Conservation (phyloP, 331 rosid species). For the Erythrophleum ivorense region DNA sequence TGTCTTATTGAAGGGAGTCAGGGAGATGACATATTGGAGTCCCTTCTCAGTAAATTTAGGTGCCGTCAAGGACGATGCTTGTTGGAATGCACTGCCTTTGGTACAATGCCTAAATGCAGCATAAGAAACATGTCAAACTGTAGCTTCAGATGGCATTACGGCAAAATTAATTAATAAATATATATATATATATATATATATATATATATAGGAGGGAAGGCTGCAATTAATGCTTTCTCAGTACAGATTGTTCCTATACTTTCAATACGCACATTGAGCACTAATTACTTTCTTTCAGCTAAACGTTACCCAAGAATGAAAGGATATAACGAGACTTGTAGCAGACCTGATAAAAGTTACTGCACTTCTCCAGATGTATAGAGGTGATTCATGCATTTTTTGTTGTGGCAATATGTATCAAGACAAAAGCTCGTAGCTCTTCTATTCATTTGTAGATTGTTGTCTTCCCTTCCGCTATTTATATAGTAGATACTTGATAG, state of each 20-base stretch:
- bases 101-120: not conserved
- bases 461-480: constrained; percentile 14
- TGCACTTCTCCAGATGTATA: constrained; percentile 14
- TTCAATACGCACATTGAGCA: not conserved
- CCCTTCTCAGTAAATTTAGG: not conserved
- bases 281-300: constrained; percentile 21
- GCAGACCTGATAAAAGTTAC: constrained; percentile 1
- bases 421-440: not conserved
- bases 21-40: not conserved
- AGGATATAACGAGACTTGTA: constrained; percentile 1
- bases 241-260: constrained; percentile 2
- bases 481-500: constrained; percentile 4
- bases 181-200: too few species aligned
- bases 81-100: not conserved
- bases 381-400: constrained; percentile 1
- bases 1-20: not conserved
- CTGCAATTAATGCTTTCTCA: constrained; percentile 1
- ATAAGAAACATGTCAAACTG: constrained; percentile 14
- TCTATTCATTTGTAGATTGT: not conserved
- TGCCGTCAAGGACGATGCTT: not conserved
- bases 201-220: not conserved
- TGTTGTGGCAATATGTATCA: not conserved
- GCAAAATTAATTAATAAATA: not conserved
- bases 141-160: constrained; percentile 18
- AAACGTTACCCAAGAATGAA: constrained; percentile 14